Conservation (phyloP, 139 green algal species). For the Micractinium sp. region DNA sequence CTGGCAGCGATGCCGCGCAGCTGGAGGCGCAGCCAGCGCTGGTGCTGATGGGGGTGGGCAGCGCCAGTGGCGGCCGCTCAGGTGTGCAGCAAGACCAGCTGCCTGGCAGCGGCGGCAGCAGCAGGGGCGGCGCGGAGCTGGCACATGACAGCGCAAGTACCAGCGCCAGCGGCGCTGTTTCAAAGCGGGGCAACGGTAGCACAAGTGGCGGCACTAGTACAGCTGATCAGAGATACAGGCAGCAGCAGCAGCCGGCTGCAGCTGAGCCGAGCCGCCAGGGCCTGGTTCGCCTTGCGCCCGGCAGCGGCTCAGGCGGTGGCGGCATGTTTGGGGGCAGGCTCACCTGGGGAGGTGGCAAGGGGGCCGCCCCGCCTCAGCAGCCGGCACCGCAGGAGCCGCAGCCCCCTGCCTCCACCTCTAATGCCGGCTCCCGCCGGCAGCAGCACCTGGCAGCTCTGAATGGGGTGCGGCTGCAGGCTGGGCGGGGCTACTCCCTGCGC, state of each 20-base stretch:
- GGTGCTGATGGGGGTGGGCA: not conserved
- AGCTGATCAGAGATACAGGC: not conserved
- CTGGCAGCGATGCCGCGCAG: not conserved
- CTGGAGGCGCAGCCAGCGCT: not conserved
- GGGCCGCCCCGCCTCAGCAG: not conserved
- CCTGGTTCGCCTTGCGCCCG: not conserved
- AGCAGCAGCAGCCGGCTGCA: not conserved
- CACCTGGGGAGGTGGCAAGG: not conserved
- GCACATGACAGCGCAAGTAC: not conserved
- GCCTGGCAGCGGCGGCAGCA: not conserved
- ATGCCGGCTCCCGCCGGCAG: not conserved
- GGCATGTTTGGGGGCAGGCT: slow-evolving; percentile 9
- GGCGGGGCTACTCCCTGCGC: slow-evolving; percentile 5
- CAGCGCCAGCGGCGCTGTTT: too few relatives aligned
- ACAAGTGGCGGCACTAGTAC: not conserved
- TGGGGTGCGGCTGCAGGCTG: slow-evolving; percentile 13
- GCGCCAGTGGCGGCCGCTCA: not conserved
- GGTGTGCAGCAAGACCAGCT: not conserved
- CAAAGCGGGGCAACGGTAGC: not conserved
- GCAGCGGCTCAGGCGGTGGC: not conserved
- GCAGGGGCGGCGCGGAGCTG: not conserved
- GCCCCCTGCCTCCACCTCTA: not conserved
- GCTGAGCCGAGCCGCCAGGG: not conserved
- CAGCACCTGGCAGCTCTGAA: slow-evolving; percentile 19
- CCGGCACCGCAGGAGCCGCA: not conserved